Conservation (phyloP, 2,329 filamentous ascomycete genomes). For the Trichoderma harzianum region DNA sequence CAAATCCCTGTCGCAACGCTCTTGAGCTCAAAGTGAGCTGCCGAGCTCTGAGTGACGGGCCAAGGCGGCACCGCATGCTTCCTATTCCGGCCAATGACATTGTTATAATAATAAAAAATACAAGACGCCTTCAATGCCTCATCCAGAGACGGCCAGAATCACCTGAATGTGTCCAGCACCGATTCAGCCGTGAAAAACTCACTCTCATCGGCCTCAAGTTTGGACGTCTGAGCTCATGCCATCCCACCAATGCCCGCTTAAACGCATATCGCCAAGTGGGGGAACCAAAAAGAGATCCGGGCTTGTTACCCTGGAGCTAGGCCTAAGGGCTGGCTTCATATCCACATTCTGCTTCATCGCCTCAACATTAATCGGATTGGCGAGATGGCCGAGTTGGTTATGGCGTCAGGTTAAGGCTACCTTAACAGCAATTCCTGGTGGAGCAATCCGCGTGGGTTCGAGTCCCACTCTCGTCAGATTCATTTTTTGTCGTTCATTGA, state of each 20-base stretch:
- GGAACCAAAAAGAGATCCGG: background rate
- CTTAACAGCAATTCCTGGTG: constrained; percentile 21
- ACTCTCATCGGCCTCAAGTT: background rate
- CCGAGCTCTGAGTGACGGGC: constrained; percentile 25
- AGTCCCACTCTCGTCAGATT: constrained; percentile 21
- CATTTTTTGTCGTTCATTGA: background rate
- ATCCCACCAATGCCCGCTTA: constrained; percentile 19
- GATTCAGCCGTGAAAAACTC: background rate
- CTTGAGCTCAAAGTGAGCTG: constrained; percentile 26
- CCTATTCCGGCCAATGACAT: constrained; percentile 27
- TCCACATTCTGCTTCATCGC: background rate
- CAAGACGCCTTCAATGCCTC: background rate
- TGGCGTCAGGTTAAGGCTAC: constrained; percentile 20
- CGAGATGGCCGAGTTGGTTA: constrained; percentile 19
- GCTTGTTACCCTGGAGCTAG: background rate
- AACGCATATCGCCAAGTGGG: constrained; percentile 13
- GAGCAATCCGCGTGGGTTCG: constrained; percentile 22
- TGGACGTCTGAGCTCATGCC: background rate
- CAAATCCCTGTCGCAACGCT: constrained; percentile 24
- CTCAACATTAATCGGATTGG: constrained; percentile 1
- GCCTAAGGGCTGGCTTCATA: background rate
- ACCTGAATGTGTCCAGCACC: background rate
- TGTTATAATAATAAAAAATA: constrained; percentile 10
- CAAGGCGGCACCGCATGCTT: constrained; percentile 29
- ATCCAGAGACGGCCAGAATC: background rate